phyloP scores from a whole-genome alignment of 495 filamentous ascomycete species.

The Lindgomyces ingoldianus region DNA sequence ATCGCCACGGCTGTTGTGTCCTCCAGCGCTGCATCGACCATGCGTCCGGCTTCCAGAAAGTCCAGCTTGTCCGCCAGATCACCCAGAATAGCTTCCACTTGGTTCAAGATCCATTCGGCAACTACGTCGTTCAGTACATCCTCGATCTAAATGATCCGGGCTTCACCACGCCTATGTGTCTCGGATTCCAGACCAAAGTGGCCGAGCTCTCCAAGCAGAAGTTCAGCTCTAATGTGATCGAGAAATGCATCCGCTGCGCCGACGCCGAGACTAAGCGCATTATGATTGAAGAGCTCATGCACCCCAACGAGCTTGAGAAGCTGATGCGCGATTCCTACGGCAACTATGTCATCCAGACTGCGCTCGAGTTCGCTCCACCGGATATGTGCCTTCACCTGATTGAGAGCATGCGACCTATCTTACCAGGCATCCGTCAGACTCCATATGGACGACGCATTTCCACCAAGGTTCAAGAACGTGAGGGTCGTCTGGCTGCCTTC shows the following conservation, averaged over 20 bases:
- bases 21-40: constrained; percentile 98
- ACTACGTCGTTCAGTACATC: constrained; percentile 98
- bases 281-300: constrained; percentile 81
- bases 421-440: constrained; percentile 79
- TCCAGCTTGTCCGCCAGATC: constrained; percentile 80
- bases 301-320: constrained; percentile 73
- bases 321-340: constrained; percentile 88
- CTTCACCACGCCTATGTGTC: constrained; percentile 83
- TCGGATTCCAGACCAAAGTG: constrained; percentile 73
- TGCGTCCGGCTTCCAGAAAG: constrained; percentile 84
- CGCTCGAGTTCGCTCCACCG: constrained; percentile 44
- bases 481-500: constrained; percentile 33
- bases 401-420: constrained; percentile 77
- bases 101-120: constrained; percentile 95
- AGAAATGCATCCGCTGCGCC: constrained; percentile 90
- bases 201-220: constrained; percentile 86
- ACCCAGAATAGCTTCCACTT: constrained; percentile 77
- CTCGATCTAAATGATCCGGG: constrained; percentile 80
- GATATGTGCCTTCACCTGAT: constrained; percentile 54
- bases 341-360: constrained; percentile 98
- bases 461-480: constrained; percentile 67
- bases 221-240: constrained; percentile 98
- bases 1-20: constrained; percentile 97
- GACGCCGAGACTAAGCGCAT: constrained; percentile 67
- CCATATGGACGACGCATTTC: constrained; percentile 92